Conservation (phyloP, 73 alveolate species). For the Uronychia setigera region DNA sequence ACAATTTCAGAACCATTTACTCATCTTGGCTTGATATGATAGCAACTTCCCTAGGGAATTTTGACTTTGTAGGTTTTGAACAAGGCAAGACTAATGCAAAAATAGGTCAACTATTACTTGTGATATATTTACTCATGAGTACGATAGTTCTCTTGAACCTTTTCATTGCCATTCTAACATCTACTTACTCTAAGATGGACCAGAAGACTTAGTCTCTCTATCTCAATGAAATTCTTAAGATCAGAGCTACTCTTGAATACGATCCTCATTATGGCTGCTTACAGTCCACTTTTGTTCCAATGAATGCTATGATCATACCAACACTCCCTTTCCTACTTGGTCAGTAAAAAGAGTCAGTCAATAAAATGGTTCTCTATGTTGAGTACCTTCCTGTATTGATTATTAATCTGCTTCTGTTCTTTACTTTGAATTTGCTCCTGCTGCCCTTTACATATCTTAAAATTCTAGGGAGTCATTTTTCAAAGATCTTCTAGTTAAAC, state of each 20-base stretch:
- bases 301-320: neutral
- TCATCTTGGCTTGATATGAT: neutral
- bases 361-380: too few relatives aligned
- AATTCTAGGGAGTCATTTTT: too few relatives aligned
- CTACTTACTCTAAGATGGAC: neutral
- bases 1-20: neutral
- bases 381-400: too few relatives aligned
- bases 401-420: too few relatives aligned
- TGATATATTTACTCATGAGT: neutral
- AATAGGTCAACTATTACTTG: neutral
- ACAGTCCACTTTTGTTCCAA: conserved; percentile 5
- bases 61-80: neutral
- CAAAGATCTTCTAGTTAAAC: too few relatives aligned
- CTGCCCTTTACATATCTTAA: too few relatives aligned
- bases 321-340: too few relatives aligned
- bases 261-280: conserved; percentile 7
- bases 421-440: too few relatives aligned
- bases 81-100: neutral
- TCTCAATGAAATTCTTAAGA: conserved; percentile 6
- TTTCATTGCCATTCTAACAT: neutral
- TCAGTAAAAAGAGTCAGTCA: too few relatives aligned
- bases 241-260: conserved; percentile 16
- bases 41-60: neutral
- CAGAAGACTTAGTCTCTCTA: neutral
- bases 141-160: neutral